These are phyloP conservation scores for Coccomyxa sp. DNA, from an alignment of 139 green algal species.

Conservation along the genomic window DNA sequence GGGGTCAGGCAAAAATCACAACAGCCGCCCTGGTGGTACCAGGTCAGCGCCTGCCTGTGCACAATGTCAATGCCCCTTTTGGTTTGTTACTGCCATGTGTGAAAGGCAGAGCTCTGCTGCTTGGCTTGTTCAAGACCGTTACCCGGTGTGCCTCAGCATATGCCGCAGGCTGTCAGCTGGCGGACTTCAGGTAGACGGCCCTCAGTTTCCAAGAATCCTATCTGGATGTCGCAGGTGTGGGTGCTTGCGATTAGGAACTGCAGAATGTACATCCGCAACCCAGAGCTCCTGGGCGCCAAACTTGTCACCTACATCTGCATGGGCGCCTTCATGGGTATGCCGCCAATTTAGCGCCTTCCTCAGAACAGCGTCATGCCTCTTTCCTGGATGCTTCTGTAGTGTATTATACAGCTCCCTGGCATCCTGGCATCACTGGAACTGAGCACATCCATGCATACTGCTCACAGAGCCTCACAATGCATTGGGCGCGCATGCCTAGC, in stretches of 20 bases:
- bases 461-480: too few relatives aligned
- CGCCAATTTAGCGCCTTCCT: too few relatives aligned
- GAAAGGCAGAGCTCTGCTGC: too few relatives aligned
- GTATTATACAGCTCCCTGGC: too few relatives aligned
- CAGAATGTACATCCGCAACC: constrained; percentile 21
- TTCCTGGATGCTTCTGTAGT: too few relatives aligned
- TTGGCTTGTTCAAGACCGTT: too few relatives aligned
- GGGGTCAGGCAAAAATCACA: neutral
- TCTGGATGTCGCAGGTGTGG: constrained; percentile 20
- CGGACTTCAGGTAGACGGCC: neutral
- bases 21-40: neutral
- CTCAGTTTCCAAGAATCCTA: neutral
- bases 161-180: too few relatives aligned
- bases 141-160: too few relatives aligned
- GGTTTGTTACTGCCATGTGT: neutral
- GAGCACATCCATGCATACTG: too few relatives aligned
- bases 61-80: neutral
- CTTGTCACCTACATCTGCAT: constrained; percentile 36
- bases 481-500: neutral
- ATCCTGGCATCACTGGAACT: too few relatives aligned
- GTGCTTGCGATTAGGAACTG: constrained; percentile 30
- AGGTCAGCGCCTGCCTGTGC: neutral
- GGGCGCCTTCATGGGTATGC: constrained; percentile 26
- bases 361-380: too few relatives aligned
- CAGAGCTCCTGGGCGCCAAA: constrained; percentile 24